These are phyloP conservation scores for Nicotiana undulata DNA, from an alignment of 257 asterid genomes.

Conservation along the genomic window DNA sequence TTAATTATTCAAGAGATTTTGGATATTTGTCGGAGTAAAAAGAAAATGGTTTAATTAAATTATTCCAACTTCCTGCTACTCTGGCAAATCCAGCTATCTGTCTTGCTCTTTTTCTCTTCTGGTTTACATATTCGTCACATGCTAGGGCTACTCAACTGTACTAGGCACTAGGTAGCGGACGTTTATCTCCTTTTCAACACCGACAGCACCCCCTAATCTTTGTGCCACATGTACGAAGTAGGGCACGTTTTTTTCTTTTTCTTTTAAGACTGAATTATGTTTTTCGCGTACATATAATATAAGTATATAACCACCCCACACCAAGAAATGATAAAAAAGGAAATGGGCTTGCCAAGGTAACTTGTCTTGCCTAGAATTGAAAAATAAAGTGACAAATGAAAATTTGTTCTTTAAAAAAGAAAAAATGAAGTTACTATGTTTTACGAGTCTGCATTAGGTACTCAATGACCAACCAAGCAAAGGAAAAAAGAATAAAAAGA, in stretches of 20 bases:
- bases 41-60: neutral
- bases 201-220: neutral
- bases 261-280: neutral
- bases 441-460: too few species aligned
- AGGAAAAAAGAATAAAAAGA: neutral
- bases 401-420: too few species aligned
- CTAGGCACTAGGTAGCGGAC: neutral
- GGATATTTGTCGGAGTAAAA: neutral
- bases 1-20: neutral
- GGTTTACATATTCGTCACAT: neutral
- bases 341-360: neutral
- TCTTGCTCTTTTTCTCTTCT: neutral
- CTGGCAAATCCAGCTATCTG: neutral
- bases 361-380: too few species aligned
- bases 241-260: neutral
- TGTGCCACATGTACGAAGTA: neutral
- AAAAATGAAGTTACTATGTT: too few species aligned
- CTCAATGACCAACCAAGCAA: too few species aligned
- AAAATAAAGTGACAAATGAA: neutral
- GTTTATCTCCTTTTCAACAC: neutral
- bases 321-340: neutral
- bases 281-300: neutral
- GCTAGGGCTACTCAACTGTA: neutral
- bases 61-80: neutral
- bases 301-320: neutral